A percentile compares a stretch with the other conserved stretches of the same genome.
phyloP scores from a whole-genome alignment of 2,329 filamentous ascomycete species.

The Trichoderma sp. region DNA sequence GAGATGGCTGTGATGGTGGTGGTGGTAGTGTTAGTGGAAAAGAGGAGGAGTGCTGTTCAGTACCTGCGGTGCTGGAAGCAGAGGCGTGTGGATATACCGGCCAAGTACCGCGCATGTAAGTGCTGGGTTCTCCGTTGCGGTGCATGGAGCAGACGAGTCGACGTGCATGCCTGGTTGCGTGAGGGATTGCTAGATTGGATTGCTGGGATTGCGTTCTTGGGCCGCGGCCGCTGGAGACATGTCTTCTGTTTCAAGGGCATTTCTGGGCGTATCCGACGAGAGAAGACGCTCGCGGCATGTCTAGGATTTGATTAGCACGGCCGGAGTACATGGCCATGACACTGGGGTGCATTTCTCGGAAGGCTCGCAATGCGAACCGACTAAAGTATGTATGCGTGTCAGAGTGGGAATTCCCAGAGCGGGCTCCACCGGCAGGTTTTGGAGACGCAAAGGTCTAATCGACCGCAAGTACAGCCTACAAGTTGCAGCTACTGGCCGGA shows the following conservation, averaged over 20 bases:
- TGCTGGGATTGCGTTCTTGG: slow-evolving; percentile 1
- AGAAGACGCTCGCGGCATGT: slow-evolving; percentile 1
- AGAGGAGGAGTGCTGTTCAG: neutral
- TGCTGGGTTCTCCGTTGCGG: slow-evolving; percentile 6
- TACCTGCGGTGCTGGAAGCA: neutral
- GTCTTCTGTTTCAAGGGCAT: slow-evolving; percentile 13
- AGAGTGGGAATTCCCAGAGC: slow-evolving; percentile 17
- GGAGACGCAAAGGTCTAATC: slow-evolving; percentile 13
- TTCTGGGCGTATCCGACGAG: slow-evolving; percentile 8
- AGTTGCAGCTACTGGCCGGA: neutral
- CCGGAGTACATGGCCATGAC: neutral
- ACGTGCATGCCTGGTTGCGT: slow-evolving; percentile 4
- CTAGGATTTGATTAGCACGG: neutral
- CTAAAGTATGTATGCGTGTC: slow-evolving; percentile 19
- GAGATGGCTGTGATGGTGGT: neutral
- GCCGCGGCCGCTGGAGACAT: slow-evolving; percentile 13
- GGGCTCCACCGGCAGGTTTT: slow-evolving; percentile 11
- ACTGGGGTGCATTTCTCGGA: slow-evolving; percentile 7
- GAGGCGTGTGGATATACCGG: slow-evolving; percentile 10
- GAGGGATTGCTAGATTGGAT: slow-evolving; percentile 4
- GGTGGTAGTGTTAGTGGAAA: slow-evolving; percentile 11
- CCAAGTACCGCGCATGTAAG: slow-evolving; percentile 7
- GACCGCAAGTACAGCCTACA: slow-evolving; percentile 7
- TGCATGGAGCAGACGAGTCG: neutral
- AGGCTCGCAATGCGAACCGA: slow-evolving; percentile 17